Evolutionary conservation across 768 basidiomycete species (phyloP), one percentile per base, ranked within the genome.

Genomic region (Termitomyces sp.): DNA sequence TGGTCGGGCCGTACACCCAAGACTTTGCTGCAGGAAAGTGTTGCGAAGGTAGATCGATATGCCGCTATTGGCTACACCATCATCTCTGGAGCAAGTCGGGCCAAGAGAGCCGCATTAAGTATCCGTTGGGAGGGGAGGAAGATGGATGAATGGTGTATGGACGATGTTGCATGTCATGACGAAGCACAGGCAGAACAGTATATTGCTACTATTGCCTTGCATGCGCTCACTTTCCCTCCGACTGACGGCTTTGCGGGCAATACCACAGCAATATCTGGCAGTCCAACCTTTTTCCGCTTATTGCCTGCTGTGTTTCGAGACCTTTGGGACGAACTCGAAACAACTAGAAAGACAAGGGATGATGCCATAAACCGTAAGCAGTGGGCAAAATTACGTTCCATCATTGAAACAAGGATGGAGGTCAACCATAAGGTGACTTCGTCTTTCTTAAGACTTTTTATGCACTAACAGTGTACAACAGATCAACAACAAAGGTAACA

Each of bases 271-370:
- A 76, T 77, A 41, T 73, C 79, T 48, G 75, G 78, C 31, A 80
- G 72, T 46, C 76, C 76, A 48, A 87, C 90, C 0, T 91, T 87
- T 63, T 91, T 91, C 71, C 79, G 92, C 63, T 70, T 85, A 9
- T 77, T 98, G n/a, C 93, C 96, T 9, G 78, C 87, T 2, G 80
- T 83, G 18, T 96, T 88, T 72, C 82, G 94, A 61, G 90, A 94
- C 70, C 75, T 99, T 18, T 99, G 96, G 96, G 89, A 92, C 56
- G 92, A 95, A 69, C 74, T 98, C 16, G 94, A 95, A 66, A 69
- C 64, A 4, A 73, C 76, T 30, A 79, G 91, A 64, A 90, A 87
- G 65, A 60, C 66, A 6, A 75, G 75, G 34, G 86, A 89, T 57
- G 86, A 93, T 60, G 69, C 67, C 20, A 78, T 75, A 20, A 95